A percentile compares a stretch with the other conserved stretches of the same genome.
These are phyloP conservation scores for Entoloma clypeatum DNA, from an alignment of 1,284 basidiomycete genomes.

Conservation along the genomic window DNA sequence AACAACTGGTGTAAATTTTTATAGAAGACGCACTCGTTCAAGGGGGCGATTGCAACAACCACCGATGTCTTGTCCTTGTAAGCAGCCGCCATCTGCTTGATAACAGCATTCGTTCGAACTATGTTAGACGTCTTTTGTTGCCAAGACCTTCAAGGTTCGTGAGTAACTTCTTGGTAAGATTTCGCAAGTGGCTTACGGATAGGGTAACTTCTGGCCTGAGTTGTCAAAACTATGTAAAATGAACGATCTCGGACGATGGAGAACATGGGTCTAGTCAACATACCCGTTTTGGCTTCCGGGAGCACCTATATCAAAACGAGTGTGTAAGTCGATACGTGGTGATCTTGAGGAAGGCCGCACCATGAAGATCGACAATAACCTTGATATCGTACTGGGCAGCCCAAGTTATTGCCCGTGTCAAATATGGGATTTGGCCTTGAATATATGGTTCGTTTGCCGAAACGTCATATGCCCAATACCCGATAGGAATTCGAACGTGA, in stretches of 20 bases:
- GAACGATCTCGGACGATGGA: too few species aligned
- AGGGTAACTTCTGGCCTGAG: constrained; percentile 66
- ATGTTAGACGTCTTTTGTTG: constrained; percentile 65
- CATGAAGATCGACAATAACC: constrained; percentile 81
- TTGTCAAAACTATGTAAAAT: constrained; percentile 73
- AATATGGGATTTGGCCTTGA: constrained; percentile 73
- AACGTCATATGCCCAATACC: constrained; percentile 90
- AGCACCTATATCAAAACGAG: constrained; percentile 35
- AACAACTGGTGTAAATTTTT: constrained; percentile 3
- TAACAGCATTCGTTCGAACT: constrained; percentile 64
- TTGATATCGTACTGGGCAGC: constrained; percentile 74
- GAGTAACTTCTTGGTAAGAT: too few species aligned
- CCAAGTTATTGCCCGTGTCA: constrained; percentile 77
- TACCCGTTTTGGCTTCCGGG: constrained; percentile 82
- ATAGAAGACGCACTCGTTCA: constrained; percentile 64
- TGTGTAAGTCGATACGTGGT: neutral
- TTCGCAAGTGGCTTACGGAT: constrained; percentile 37
- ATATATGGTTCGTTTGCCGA: constrained; percentile 80
- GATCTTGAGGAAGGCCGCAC: constrained; percentile 27
- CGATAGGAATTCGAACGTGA: constrained; percentile 85
- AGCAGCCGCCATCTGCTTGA: constrained; percentile 60
- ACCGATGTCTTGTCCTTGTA: constrained; percentile 53
- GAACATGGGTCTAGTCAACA: constrained; percentile 20
- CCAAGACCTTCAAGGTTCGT: constrained; percentile 51
- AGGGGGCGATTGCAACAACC: constrained; percentile 70